phyloP scores from a whole-genome alignment of 2,329 filamentous ascomycete genomes.

The Claviceps digitariae region DNA sequence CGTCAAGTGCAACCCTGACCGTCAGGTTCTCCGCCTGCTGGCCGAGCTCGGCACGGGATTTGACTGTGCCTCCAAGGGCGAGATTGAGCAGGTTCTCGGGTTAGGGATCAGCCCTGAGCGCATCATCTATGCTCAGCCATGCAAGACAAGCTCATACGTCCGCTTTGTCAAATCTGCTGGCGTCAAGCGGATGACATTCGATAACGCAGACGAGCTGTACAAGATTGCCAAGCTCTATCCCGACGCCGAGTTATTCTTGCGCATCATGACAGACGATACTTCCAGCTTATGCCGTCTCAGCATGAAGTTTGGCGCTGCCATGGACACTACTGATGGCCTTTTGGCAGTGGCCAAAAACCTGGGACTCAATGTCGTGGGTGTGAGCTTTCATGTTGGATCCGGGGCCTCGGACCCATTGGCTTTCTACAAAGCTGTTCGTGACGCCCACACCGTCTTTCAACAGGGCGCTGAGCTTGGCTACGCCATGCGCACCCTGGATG shows the following conservation, averaged over 20 bases:
- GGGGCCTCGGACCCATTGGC: conserved; percentile 87
- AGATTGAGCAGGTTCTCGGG: conserved; percentile 83
- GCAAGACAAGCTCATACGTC: conserved; percentile 98
- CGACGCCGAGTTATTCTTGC: conserved; percentile 78
- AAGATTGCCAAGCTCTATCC: conserved; percentile 93
- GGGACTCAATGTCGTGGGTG: conserved; percentile 80
- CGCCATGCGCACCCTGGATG: conserved; percentile 74
- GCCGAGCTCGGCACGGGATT: conserved; percentile 85
- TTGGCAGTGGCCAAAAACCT: conserved; percentile 69
- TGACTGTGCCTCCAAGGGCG: conserved; percentile 93
- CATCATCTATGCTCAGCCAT: conserved; percentile 98
- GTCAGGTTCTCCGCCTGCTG: conserved; percentile 75
- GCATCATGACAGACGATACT: conserved; percentile 93
- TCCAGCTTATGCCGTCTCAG: conserved; percentile 88
- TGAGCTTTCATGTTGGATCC: conserved; percentile 96
- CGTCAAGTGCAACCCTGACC: conserved; percentile 97
- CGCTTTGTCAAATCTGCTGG: conserved; percentile 73
- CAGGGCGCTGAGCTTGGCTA: conserved; percentile 67
- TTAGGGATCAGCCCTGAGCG: conserved; percentile 74
- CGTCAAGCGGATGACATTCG: conserved; percentile 98
- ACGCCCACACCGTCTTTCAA: conserved; percentile 81
- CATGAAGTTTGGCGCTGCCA: conserved; percentile 89
- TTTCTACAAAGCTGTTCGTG: conserved; percentile 80
- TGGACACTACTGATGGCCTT: conserved; percentile 67
- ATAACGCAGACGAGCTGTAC: conserved; percentile 94